Percentiles rank a stretch among this genome's conserved stretches.
These are phyloP conservation scores for Nematocida sp. DNA, from an alignment of 371 early-diverging fungal species.

Conservation along the genomic window DNA sequence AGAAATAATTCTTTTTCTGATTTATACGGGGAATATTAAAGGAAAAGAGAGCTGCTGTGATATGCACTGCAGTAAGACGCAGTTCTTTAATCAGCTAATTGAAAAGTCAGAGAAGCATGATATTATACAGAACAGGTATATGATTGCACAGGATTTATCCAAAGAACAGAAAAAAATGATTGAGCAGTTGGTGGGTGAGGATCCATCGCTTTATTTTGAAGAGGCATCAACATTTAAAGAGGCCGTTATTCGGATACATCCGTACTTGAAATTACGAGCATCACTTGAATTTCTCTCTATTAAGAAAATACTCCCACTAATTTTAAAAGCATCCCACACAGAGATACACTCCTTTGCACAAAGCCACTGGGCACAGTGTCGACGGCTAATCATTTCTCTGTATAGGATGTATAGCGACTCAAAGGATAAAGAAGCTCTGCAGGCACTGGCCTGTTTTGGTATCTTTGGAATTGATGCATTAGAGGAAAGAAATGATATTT, in stretches of 20 bases:
- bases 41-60: slow-evolving; percentile 17
- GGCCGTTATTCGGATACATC: not conserved
- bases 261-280: slow-evolving; percentile 9
- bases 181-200: not conserved
- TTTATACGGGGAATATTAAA: slow-evolving; percentile 33
- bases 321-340: slow-evolving; percentile 15
- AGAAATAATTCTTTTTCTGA: slow-evolving; percentile 32
- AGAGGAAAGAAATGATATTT: slow-evolving; percentile 17
- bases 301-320: slow-evolving; percentile 21
- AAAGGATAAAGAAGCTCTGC: not conserved
- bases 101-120: not conserved
- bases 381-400: not conserved
- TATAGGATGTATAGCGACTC: slow-evolving; percentile 32
- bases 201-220: slow-evolving; percentile 11
- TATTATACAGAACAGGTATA: slow-evolving; percentile 37
- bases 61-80: slow-evolving; percentile 14
- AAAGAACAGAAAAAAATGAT: slow-evolving; percentile 20
- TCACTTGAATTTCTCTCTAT: slow-evolving; percentile 24
- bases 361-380: slow-evolving; percentile 33
- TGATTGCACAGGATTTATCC: slow-evolving; percentile 30
- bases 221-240: slow-evolving; percentile 6
- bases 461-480: slow-evolving; percentile 26
- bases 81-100: slow-evolving; percentile 25
- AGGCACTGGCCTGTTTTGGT: slow-evolving; percentile 37
- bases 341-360: not conserved